phyloP scores from a whole-genome alignment of 1,284 basidiomycete genomes.

The Apiotrichum sp. region DNA sequence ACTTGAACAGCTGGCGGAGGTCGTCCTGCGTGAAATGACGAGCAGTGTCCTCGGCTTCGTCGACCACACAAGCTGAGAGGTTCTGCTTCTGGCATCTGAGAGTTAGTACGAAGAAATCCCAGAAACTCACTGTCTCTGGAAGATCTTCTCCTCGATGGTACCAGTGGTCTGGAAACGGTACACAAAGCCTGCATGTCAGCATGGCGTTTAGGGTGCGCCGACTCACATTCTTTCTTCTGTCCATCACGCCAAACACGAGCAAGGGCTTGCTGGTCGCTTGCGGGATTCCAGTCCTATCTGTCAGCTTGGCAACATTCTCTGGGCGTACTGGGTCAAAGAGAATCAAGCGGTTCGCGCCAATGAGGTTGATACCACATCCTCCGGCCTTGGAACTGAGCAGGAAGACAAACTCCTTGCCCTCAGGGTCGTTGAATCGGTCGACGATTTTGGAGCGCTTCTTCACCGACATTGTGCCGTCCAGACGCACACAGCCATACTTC shows the following conservation, averaged over 20 bases:
- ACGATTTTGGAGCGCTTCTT: conserved; percentile 95
- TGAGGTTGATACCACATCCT: conserved; percentile 96
- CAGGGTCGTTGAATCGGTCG: conserved; percentile 94
- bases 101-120: background rate
- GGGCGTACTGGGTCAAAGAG: conserved; percentile 85
- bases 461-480: conserved; percentile 91
- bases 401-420: conserved; percentile 92
- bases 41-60: conserved; percentile 92
- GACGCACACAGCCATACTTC: conserved; percentile 87
- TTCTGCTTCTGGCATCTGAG: conserved; percentile 81
- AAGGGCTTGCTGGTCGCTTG: conserved; percentile 95
- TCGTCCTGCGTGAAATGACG: conserved; percentile 90
- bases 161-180: conserved; percentile 97
- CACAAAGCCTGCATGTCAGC: conserved; percentile 66
- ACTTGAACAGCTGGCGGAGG: conserved; percentile 83
- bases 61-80: conserved; percentile 92
- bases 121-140: conserved; percentile 66
- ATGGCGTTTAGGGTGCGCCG: background rate
- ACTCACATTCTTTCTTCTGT: conserved; percentile 95
- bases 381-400: conserved; percentile 94
- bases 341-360: conserved; percentile 92
- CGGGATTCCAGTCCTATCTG: conserved; percentile 87
- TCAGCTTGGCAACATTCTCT: conserved; percentile 1
- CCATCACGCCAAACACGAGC: conserved; percentile 99
- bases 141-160: conserved; percentile 98